Conservation (phyloP, 805 yeast genomes). For the Komagataella kurtzmanii region DNA sequence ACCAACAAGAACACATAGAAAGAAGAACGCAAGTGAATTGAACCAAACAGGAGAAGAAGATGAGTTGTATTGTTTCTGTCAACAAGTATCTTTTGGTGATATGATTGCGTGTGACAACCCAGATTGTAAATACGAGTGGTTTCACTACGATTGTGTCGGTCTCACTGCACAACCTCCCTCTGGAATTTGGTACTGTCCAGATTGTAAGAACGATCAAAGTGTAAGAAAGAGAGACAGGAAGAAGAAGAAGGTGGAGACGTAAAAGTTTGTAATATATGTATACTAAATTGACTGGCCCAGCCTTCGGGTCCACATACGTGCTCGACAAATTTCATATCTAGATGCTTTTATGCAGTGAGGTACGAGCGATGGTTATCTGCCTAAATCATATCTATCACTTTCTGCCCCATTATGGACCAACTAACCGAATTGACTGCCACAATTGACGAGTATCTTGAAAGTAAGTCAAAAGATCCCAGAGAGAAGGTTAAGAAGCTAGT, state of each 20-base stretch:
- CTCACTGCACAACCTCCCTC: constrained; percentile 75
- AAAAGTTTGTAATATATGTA: not conserved
- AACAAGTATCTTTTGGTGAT: constrained; percentile 73
- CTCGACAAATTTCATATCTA: too few species aligned
- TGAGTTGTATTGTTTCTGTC: constrained; percentile 79
- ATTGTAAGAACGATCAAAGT: constrained; percentile 34
- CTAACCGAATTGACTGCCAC: not conserved
- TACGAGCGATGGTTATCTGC: not conserved
- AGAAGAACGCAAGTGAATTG: not conserved
- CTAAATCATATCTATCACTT: not conserved
- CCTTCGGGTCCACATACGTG: too few species aligned
- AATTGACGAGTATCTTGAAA: not conserved
- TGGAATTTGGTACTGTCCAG: constrained; percentile 96
- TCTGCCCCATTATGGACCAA: not conserved
- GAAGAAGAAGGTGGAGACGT: not conserved
- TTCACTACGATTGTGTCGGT: constrained; percentile 73
- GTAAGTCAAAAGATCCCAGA: not conserved
- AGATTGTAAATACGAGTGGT: constrained; percentile 49
- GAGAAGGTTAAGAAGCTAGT: not conserved
- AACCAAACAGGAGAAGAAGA: constrained; percentile 43
- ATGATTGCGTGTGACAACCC: constrained; percentile 55
- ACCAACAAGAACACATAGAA: not conserved
- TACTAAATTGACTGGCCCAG: too few species aligned
- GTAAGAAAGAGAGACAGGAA: not conserved
- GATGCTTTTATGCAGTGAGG: not conserved